Conservation (phyloP, 306 rosid species). For the Medicago ruthenica region DNA sequence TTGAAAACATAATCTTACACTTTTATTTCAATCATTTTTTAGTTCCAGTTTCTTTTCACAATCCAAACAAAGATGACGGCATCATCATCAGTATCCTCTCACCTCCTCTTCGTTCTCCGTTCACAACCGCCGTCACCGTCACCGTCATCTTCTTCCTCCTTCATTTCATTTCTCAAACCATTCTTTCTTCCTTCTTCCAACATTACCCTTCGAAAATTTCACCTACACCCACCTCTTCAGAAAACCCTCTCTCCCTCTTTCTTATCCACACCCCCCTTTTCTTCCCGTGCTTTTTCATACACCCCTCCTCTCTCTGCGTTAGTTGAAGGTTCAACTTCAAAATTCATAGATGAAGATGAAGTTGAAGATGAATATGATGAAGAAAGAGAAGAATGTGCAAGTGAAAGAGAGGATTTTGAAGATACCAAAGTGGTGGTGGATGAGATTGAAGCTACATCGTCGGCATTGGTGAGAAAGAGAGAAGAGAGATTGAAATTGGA, state of each 20-base stretch:
- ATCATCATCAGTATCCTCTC: slow-evolving; percentile 42
- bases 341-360: slow-evolving; percentile 32
- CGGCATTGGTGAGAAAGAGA: slow-evolving; percentile 55
- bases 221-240: slow-evolving; percentile 1
- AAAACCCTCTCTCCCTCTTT: slow-evolving; percentile 26
- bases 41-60: neutral
- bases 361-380: slow-evolving; percentile 35
- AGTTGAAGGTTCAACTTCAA: neutral
- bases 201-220: slow-evolving; percentile 10
- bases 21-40: neutral
- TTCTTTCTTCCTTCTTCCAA: slow-evolving; percentile 41
- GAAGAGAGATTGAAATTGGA: slow-evolving; percentile 53
- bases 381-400: slow-evolving; percentile 44
- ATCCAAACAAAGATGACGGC: slow-evolving; percentile 55
- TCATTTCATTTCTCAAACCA: slow-evolving; percentile 55
- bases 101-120: slow-evolving; percentile 50
- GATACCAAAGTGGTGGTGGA: slow-evolving; percentile 15
- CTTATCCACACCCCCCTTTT: slow-evolving; percentile 36
- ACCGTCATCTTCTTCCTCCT: slow-evolving; percentile 44
- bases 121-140: slow-evolving; percentile 41
- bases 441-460: slow-evolving; percentile 19
- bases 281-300: slow-evolving; percentile 38
- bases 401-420: slow-evolving; percentile 35
- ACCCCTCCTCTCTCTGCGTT: slow-evolving; percentile 8
- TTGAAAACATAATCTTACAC: fast-evolving